Percentiles rank a stretch among this genome's conserved stretches.
Evolutionary conservation across 345 rosid genomes (phyloP).

Genomic region (Cardamine occulta): DNA sequence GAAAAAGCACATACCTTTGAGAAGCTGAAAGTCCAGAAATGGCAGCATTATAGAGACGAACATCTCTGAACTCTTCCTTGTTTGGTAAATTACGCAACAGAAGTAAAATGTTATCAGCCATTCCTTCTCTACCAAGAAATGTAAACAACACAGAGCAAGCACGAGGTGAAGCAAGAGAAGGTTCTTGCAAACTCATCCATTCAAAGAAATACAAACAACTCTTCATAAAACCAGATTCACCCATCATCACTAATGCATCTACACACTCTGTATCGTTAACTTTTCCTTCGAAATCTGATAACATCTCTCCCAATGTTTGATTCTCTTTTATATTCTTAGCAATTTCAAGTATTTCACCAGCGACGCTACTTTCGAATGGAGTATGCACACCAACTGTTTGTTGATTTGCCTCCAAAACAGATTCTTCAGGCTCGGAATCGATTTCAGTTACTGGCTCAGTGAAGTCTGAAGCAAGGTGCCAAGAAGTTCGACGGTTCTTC

Average conservation of each 20-base stretch:
- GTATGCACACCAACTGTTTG: conserved; percentile 28
- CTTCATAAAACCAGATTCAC: conserved; percentile 53
- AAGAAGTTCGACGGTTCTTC: conserved; percentile 66
- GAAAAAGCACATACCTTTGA: conserved; percentile 51
- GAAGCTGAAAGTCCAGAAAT: conserved; percentile 70
- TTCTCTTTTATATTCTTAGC: conserved; percentile 61
- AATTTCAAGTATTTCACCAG: conserved; percentile 55
- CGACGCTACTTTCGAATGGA: conserved; percentile 34
- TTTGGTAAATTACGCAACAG: conserved; percentile 68
- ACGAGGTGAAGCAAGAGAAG: conserved; percentile 63
- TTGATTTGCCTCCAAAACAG: conserved; percentile 28
- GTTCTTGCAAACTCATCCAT: conserved; percentile 87
- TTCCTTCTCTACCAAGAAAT: conserved; percentile 57
- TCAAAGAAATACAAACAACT: conserved; percentile 72
- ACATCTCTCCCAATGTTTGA: conserved; percentile 66
- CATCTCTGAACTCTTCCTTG: conserved; percentile 60
- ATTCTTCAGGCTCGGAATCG: conserved; percentile 14
- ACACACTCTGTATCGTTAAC: conserved; percentile 56
- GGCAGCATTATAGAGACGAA: conserved; percentile 75
- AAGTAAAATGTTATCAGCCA: conserved; percentile 62
- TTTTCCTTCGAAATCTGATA: conserved; percentile 53
- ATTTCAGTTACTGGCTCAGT: conserved; percentile 36
- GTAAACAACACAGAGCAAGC: conserved; percentile 77
- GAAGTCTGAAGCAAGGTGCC: conserved; percentile 64
- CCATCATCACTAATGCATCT: conserved; percentile 63